Evolutionary conservation across 139 green algal species (phyloP), one percentile per base, ranked within the genome.

Genomic region (Coelastrella sp.): DNA sequence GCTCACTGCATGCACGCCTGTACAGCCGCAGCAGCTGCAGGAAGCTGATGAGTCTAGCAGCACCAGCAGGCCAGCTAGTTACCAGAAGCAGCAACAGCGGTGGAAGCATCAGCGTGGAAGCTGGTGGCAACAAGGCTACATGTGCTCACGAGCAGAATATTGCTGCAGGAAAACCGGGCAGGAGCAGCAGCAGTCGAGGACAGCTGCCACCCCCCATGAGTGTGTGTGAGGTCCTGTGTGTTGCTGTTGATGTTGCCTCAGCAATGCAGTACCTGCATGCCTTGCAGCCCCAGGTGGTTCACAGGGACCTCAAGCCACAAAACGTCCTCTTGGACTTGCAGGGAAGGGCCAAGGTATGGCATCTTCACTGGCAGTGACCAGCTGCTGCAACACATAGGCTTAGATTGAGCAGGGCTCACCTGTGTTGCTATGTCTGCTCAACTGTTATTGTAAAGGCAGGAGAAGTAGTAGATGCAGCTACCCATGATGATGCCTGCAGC

Each of bases 181-280:
- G 75, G 19, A 58, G 60, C 61, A 76, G 84, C 89, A 75, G 61
- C 80, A 75, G 79, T 66, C 72, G 85, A 25, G 15, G 12, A 27
- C 87, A 79, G 27, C 82, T 20, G 87, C 73, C 85, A 22, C 12
- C 58, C 59, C 70, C 92, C 6, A 85, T 96, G 87, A 82, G 76
- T 24, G 89, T 92, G 57, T 27, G 8, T 7, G 57, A 94, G 84
- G 85, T 96, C 70, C 88, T 97, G 65, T 59, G 61, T 11, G 82
- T 96, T 74, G 92, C 87, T 0, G 24, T 78, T 49, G 95, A 98
- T 66, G 92, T 98, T 56, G 95, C 95, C 5, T 87, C 89, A 8
- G 96, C 94, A 1, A 95, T 98, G 95, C 82, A 87, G 25, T 96
- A 97, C 89, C 90, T 98, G 89, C 96, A 98, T 87, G 85, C 93